These are phyloP conservation scores for Sarocladiaceae sp. DNA, from an alignment of 2,329 filamentous ascomycete species.

Conservation along the genomic window DNA sequence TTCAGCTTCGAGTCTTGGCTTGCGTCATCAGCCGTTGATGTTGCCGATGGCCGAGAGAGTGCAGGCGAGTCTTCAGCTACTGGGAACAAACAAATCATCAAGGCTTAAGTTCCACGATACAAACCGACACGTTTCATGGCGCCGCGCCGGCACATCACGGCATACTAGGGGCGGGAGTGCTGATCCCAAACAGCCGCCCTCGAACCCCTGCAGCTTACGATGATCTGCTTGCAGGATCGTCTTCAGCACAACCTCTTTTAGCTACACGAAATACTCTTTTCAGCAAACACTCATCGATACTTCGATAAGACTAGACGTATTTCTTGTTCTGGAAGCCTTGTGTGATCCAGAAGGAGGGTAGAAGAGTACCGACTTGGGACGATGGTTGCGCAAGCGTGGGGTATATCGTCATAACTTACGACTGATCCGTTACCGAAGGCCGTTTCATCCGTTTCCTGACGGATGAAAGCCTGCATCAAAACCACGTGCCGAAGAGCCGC, in stretches of 20 bases:
- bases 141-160: background rate
- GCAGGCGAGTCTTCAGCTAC: no score
- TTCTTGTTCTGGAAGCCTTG: background rate
- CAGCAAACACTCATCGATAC: background rate
- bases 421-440: no score
- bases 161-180: background rate
- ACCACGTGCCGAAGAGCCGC: no score
- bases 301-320: background rate
- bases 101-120: no score
- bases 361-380: no score
- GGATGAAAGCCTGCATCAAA: no score
- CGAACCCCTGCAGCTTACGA: background rate
- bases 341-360: background rate
- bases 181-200: background rate
- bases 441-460: no score
- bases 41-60: no score
- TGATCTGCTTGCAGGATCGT: background rate
- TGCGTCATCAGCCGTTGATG: background rate
- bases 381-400: no score
- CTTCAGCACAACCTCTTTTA: slow-evolving; percentile 1
- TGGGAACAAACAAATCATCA: no score
- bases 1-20: background rate
- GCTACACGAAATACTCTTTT: background rate
- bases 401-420: no score
- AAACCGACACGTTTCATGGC: background rate